Evolutionary conservation across 73 alveolate species (phyloP).

Genomic region (Symbiodinium pilosum): DNA sequence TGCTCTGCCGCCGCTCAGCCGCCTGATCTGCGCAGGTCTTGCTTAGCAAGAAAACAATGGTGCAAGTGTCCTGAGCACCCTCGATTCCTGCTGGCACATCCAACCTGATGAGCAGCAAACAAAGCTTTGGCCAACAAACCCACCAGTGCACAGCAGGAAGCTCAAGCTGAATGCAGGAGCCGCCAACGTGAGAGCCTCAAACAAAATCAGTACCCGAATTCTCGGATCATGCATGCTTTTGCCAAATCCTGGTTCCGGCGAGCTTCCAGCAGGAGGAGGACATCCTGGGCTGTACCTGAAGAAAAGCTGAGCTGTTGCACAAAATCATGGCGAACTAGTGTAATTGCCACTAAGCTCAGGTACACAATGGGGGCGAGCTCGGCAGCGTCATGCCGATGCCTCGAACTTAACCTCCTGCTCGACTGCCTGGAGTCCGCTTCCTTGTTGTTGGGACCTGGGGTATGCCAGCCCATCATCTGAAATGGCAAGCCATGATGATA

Average conservation of each 20-base stretch:
- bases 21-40: not conserved
- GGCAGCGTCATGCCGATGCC: not conserved
- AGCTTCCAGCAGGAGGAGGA: not conserved
- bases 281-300: conserved; percentile 13
- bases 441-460: not conserved
- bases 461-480: not conserved
- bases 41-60: too few relatives aligned
- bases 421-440: not conserved
- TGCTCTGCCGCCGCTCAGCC: not conserved
- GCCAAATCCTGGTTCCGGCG: not conserved
- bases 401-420: not conserved
- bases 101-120: not conserved
- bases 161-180: conserved; percentile 14
- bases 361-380: not conserved
- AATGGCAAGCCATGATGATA: not conserved
- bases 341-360: not conserved
- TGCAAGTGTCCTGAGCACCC: too few relatives aligned
- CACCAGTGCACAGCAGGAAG: not conserved
- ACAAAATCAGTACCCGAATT: too few relatives aligned
- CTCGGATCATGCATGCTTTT: too few relatives aligned
- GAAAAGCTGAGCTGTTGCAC: not conserved
- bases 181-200: not conserved
- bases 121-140: not conserved
- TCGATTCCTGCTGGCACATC: not conserved
- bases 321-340: too few relatives aligned